These are phyloP conservation scores for Paraurostyla sp. DNA, from an alignment of 73 alveolate species.

Conservation along the genomic window DNA sequence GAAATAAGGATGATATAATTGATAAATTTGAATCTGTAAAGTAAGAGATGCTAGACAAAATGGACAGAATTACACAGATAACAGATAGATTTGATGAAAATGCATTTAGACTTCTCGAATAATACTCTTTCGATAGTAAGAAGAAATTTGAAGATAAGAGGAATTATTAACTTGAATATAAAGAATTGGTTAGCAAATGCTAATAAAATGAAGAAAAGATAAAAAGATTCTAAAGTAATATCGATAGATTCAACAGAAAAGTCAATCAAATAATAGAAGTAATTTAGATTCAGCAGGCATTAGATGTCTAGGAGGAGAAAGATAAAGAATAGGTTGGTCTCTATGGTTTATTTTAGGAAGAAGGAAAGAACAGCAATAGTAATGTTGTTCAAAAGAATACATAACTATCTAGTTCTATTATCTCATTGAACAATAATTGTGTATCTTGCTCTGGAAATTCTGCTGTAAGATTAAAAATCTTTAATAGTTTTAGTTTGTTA, in stretches of 20 bases:
- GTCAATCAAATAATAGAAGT: not conserved
- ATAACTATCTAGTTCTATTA: too few species aligned
- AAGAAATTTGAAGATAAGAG: not conserved
- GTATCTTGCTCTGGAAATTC: slow-evolving; percentile 59
- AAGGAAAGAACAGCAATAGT: not conserved
- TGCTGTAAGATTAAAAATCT: not conserved
- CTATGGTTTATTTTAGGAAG: slow-evolving; percentile 10
- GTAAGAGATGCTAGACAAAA: not conserved
- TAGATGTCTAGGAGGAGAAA: slow-evolving; percentile 18
- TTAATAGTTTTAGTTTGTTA: not conserved
- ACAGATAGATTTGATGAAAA: not conserved
- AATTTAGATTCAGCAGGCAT: not conserved
- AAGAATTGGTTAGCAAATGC: not conserved
- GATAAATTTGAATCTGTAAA: not conserved
- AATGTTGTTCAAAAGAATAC: not conserved
- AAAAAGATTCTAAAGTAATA: not conserved
- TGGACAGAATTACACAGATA: not conserved
- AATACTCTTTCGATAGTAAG: not conserved
- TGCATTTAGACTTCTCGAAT: not conserved
- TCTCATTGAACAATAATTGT: slow-evolving; percentile 2
- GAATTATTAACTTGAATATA: slow-evolving; percentile 5
- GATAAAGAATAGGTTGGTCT: slow-evolving; percentile 41
- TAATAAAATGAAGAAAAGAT: not conserved
- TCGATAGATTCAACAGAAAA: not conserved
- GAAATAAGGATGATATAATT: not conserved